Evolutionary conservation across 2,329 filamentous ascomycete species (phyloP).

Genomic region (Lomentospora prolificans): DNA sequence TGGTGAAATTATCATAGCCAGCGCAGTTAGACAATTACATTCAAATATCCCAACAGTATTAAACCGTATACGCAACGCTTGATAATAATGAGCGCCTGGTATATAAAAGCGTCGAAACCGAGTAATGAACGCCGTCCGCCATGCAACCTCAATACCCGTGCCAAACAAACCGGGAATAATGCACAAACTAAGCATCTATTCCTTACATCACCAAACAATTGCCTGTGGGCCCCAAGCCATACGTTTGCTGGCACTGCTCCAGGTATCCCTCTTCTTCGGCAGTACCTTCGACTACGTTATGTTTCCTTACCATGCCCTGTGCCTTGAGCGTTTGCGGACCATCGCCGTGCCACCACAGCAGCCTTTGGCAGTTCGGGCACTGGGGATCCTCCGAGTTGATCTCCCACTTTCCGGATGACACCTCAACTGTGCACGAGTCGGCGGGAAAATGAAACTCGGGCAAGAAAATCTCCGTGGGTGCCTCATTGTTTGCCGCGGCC

Average conservation of each 20-base stretch:
- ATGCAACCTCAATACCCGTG: neutral
- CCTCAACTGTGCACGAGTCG: constrained; percentile 59
- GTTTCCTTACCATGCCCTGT: constrained; percentile 59
- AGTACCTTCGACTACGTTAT: constrained; percentile 44
- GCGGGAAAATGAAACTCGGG: constrained; percentile 89
- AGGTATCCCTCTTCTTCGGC: constrained; percentile 72
- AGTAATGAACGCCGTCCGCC: neutral
- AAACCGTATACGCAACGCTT: neutral
- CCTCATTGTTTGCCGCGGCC: constrained; percentile 46
- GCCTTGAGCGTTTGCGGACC: constrained; percentile 75
- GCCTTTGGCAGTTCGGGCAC: constrained; percentile 58
- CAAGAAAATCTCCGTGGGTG: constrained; percentile 73
- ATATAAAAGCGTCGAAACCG: no score
- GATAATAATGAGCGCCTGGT: no score
- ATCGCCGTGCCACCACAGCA: constrained; percentile 88
- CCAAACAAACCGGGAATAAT: constrained; percentile 11
- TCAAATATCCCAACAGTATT: neutral
- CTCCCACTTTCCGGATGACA: constrained; percentile 82
- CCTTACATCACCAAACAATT: constrained; percentile 44
- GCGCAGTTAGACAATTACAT: no score
- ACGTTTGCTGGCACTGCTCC: constrained; percentile 50
- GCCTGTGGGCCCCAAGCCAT: constrained; percentile 30
- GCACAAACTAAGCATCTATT: neutral
- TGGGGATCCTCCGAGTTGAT: constrained; percentile 66
- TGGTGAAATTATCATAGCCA: no score